Evolutionary conservation across 768 basidiomycete species (phyloP).

Genomic region (Coprinopsis cinerea): DNA sequence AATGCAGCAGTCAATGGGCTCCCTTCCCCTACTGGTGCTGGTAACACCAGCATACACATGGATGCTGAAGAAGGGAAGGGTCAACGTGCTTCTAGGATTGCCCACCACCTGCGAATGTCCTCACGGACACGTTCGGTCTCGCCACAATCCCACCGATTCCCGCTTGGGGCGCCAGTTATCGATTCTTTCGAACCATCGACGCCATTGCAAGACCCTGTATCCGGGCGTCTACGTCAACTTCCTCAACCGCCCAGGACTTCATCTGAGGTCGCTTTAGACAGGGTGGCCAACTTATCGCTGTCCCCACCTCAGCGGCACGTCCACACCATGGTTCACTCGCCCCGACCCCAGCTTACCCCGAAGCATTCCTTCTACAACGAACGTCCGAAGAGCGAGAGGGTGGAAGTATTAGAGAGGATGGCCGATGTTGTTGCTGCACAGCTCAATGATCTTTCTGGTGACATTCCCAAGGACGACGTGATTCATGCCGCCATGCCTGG

Average conservation of each 20-base stretch:
- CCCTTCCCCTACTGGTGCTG: background rate
- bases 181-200: background rate
- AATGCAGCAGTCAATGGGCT: slow-evolving; percentile 6
- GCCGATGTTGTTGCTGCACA: slow-evolving; percentile 48
- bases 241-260: slow-evolving; percentile 1
- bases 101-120: slow-evolving; percentile 52
- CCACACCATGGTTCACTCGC: slow-evolving; percentile 48
- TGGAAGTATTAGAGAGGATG: slow-evolving; percentile 67
- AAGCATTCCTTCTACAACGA: slow-evolving; percentile 47
- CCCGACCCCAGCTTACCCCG: slow-evolving; percentile 64
- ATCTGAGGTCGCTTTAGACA: background rate
- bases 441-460: slow-evolving; percentile 31
- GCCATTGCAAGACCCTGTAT: background rate
- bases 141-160: slow-evolving; percentile 51
- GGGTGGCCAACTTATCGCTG: slow-evolving; percentile 16
- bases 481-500: slow-evolving; percentile 5
- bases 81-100: slow-evolving; percentile 49
- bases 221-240: background rate
- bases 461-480: slow-evolving; percentile 26
- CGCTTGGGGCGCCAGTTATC: slow-evolving; percentile 24
- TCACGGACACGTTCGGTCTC: slow-evolving; percentile 60
- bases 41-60: slow-evolving; percentile 7
- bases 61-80: slow-evolving; percentile 57
- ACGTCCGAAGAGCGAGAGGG: slow-evolving; percentile 48
- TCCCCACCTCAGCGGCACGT: slow-evolving; percentile 18